These are phyloP conservation scores for Paramecium sonneborni DNA, from an alignment of 73 alveolate species.

Conservation along the genomic window DNA sequence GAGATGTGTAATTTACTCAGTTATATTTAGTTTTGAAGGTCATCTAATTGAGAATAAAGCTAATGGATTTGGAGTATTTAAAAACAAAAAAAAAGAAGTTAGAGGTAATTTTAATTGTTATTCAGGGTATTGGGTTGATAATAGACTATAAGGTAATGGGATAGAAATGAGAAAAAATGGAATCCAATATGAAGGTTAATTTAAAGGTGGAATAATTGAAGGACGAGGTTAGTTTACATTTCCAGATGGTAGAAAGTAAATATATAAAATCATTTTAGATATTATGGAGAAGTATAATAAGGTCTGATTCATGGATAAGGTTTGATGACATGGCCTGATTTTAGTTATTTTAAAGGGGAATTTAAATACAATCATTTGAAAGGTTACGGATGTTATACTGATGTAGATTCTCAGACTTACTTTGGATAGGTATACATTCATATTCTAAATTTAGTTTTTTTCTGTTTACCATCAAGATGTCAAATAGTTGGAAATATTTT, in stretches of 20 bases:
- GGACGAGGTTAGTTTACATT: conserved; percentile 35
- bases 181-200: conserved; percentile 36
- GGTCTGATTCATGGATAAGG: conserved; percentile 39
- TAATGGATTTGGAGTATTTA: conserved; percentile 39
- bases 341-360: conserved; percentile 12
- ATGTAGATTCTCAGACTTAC: neutral
- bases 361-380: conserved; percentile 9
- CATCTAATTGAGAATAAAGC: conserved; percentile 38
- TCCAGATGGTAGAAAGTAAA: conserved; percentile 45
- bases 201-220: neutral
- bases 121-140: conserved; percentile 57
- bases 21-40: conserved; percentile 43
- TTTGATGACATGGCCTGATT: conserved; percentile 40
- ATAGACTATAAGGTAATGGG: conserved; percentile 71
- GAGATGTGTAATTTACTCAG: conserved; percentile 41
- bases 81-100: conserved; percentile 44
- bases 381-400: conserved; percentile 54
- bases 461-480: conserved; percentile 2
- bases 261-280: neutral
- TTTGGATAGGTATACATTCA: neutral
- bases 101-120: neutral
- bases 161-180: conserved; percentile 60
- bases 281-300: conserved; percentile 30
- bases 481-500: neutral
- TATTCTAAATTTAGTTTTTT: neutral